Conservation (phyloP, 257 asterid genomes). For the Nicotiana tabacum region DNA sequence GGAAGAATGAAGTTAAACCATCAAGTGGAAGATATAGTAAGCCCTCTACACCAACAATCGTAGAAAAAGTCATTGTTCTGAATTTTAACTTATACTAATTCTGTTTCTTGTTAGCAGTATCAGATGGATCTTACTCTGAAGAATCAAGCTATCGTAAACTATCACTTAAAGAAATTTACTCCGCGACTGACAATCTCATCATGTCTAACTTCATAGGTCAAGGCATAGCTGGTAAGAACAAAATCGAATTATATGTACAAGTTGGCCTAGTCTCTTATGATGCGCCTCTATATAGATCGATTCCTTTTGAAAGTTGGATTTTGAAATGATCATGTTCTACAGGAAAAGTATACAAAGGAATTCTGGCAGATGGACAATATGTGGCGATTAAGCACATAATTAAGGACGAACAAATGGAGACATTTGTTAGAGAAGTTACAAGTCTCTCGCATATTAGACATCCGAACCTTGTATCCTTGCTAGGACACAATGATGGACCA, state of each 20-base stretch:
- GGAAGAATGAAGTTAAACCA: slow-evolving; percentile 18
- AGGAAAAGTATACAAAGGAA: slow-evolving; percentile 78
- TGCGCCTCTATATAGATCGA: background rate
- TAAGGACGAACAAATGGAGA: slow-evolving; percentile 75
- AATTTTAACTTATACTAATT: slow-evolving; percentile 5
- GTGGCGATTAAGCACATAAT: slow-evolving; percentile 72
- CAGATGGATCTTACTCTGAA: slow-evolving; percentile 22
- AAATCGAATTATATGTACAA: background rate
- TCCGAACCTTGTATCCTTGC: slow-evolving; percentile 61
- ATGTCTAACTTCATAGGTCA: slow-evolving; percentile 73
- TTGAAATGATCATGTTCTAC: slow-evolving; percentile 10
- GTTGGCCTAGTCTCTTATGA: background rate
- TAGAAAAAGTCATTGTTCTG: background rate
- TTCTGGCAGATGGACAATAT: slow-evolving; percentile 37
- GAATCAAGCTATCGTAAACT: slow-evolving; percentile 33
- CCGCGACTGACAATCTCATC: slow-evolving; percentile 55
- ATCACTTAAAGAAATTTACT: slow-evolving; percentile 41
- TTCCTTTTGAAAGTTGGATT: background rate
- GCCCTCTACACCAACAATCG: background rate
- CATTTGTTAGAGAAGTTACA: slow-evolving; percentile 73
- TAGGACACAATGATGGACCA: slow-evolving; percentile 68
- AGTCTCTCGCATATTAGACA: slow-evolving; percentile 73
- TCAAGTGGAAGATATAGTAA: slow-evolving; percentile 28
- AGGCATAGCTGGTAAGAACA: slow-evolving; percentile 64
- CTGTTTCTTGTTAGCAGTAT: slow-evolving; percentile 14